Percentiles rank a stretch among this genome's conserved stretches.
Conservation (phyloP, 2,329 filamentous ascomycete genomes). For the Ascochyta lentis region DNA sequence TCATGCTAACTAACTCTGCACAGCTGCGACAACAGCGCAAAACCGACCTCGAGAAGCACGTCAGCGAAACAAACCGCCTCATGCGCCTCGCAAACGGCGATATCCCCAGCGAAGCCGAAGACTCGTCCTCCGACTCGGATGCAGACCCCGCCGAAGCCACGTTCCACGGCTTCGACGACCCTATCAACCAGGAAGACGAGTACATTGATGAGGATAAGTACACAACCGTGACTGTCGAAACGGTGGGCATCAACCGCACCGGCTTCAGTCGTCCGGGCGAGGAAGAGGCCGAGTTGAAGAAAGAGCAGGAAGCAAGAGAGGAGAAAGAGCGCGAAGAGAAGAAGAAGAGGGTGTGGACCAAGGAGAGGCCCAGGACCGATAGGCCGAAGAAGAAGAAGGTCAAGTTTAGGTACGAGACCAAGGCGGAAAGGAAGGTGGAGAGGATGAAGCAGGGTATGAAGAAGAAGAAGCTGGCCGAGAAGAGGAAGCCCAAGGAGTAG, state of each 20-base stretch:
- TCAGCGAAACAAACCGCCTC: slow-evolving; percentile 75
- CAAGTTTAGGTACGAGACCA: slow-evolving; percentile 92
- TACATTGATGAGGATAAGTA: slow-evolving; percentile 97
- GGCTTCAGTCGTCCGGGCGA: slow-evolving; percentile 67
- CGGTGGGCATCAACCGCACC: slow-evolving; percentile 78
- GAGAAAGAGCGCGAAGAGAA: slow-evolving; percentile 39
- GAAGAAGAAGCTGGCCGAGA: slow-evolving; percentile 74
- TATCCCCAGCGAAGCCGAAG: slow-evolving; percentile 15
- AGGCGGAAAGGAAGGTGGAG: slow-evolving; percentile 74
- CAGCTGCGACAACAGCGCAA: slow-evolving; percentile 86
- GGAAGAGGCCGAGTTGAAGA: slow-evolving; percentile 52
- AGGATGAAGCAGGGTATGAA: slow-evolving; percentile 69
- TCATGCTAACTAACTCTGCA: background rate
- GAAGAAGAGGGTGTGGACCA: slow-evolving; percentile 58
- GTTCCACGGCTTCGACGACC: slow-evolving; percentile 51
- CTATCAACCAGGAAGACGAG: slow-evolving; percentile 81
- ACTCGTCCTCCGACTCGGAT: slow-evolving; percentile 30
- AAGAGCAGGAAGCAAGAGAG: slow-evolving; percentile 40
- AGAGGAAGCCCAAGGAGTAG: slow-evolving; percentile 50
- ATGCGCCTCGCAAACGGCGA: slow-evolving; percentile 66
- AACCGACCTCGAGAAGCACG: slow-evolving; percentile 80
- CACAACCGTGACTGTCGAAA: slow-evolving; percentile 92
- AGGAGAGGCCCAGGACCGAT: slow-evolving; percentile 58
- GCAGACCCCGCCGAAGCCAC: slow-evolving; percentile 50
- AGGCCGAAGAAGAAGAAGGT: slow-evolving; percentile 80